Evolutionary conservation across 768 basidiomycete species (phyloP).

Genomic region (Phlegmacium glaucopus): DNA sequence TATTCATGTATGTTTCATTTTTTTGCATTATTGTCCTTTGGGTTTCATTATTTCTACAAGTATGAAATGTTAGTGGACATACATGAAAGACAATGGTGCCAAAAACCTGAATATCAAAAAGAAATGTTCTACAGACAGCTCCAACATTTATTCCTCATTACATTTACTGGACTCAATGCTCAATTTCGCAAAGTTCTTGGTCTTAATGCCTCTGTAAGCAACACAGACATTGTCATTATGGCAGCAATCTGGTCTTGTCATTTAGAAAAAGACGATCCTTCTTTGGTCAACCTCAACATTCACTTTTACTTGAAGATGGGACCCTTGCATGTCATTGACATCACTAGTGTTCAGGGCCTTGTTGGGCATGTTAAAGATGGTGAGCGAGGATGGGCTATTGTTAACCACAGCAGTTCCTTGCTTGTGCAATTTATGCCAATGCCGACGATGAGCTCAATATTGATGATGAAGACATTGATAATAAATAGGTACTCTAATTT

Average conservation of each 20-base stretch:
- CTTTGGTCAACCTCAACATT: slow-evolving; percentile 23
- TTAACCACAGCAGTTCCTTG: slow-evolving; percentile 19
- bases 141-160: slow-evolving; percentile 21
- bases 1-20: slow-evolving; percentile 27
- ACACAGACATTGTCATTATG: too few species aligned
- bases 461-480: too few species aligned
- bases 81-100: slow-evolving; percentile 11
- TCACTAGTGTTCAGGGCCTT: slow-evolving; percentile 18
- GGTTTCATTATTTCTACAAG: too few species aligned
- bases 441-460: too few species aligned
- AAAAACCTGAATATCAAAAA: neutral
- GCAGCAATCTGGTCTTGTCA: neutral
- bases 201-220: too few species aligned
- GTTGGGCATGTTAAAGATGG: slow-evolving; percentile 15
- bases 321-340: slow-evolving; percentile 18
- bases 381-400: slow-evolving; percentile 16
- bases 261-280: slow-evolving; percentile 2
- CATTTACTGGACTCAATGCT: too few species aligned
- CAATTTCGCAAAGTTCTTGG: too few species aligned
- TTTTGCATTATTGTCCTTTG: neutral
- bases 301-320: slow-evolving; percentile 16
- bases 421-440: neutral
- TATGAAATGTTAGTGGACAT: slow-evolving; percentile 31
- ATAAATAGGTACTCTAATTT: too few species aligned
- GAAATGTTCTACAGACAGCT: slow-evolving; percentile 28